A percentile compares a stretch with the other conserved stretches of the same genome.
phyloP scores from a whole-genome alignment of 73 alveolate species.

The Symbiodinium natans region DNA sequence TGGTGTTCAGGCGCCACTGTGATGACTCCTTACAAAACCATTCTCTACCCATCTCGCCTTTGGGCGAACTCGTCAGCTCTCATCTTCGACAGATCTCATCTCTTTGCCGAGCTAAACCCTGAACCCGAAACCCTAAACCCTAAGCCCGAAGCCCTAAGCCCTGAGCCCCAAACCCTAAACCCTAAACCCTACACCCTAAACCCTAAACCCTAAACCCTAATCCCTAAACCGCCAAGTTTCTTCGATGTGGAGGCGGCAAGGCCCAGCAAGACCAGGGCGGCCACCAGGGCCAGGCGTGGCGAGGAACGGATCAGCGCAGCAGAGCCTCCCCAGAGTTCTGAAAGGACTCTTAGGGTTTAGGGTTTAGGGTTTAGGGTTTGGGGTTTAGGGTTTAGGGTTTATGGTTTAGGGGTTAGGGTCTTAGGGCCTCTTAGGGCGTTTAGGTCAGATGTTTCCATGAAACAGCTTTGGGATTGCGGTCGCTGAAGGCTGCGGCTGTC shows the following conservation, averaged over 20 bases:
- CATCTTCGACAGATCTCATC: too few relatives aligned
- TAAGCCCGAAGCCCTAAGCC: background rate
- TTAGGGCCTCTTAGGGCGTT: background rate
- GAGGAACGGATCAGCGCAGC: slow-evolving; percentile 66
- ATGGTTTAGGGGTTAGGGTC: too few relatives aligned
- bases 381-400: too few relatives aligned
- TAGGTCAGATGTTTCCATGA: too few relatives aligned
- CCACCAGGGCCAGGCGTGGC: slow-evolving; percentile 42
- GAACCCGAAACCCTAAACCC: background rate
- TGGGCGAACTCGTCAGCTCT: too few relatives aligned
- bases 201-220: background rate
- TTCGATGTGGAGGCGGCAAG: slow-evolving; percentile 18
- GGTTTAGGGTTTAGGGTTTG: background rate
- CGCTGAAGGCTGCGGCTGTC: too few relatives aligned
- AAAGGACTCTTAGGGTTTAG: background rate
- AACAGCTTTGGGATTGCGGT: too few relatives aligned
- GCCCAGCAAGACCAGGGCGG: background rate
- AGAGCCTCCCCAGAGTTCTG: background rate
- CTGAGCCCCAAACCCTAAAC: background rate
- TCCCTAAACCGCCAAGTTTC: too few relatives aligned
- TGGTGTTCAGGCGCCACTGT: too few relatives aligned
- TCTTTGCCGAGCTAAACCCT: too few relatives aligned
- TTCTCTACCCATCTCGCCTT: too few relatives aligned
- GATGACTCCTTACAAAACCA: too few relatives aligned
- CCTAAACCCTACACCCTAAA: background rate